Evolutionary conservation across 2,329 filamentous ascomycete species (phyloP), one percentile per base, ranked within the genome.

Genomic region (Aschersonia sp.): DNA sequence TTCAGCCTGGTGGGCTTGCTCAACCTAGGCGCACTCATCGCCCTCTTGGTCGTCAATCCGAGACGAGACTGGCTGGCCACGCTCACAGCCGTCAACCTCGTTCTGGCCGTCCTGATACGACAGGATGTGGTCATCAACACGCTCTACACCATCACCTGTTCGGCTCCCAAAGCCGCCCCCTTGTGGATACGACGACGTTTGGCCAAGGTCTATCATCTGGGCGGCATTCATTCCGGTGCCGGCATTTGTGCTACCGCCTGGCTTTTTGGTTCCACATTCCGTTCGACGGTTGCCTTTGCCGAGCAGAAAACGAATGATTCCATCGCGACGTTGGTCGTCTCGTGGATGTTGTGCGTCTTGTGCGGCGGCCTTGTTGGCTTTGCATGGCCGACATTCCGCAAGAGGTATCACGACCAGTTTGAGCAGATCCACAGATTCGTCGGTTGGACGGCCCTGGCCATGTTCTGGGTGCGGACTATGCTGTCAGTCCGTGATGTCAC

Each of bases 381-480:
- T 46, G 80, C 84, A 2, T 73, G 81, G 59, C 84, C 84, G 4
- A 59, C 62, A 8, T 69, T 87, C 53, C 77, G 84, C 29, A 68
- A 71, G 53, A 72, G 68, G 44, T 69, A 72, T 51, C 84, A 88
- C 65, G 75, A 88, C 62, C 62, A 72, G 48, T 88, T 87, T 58
- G 84, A 88, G 64, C 64, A 76, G 44, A 74, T 74, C 44, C 84
- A 88, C 62, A 80, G 84, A 44, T 87, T 84, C 60, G 73, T 73
- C 5, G 84, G 83, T n/a, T 88, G 84, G 84, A 68, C 72, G 9
- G 69, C 77, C 8, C 67, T 87, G 5, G 68, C 64, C 2, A 63
- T 87, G 32, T 81, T 88, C 58, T 83, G 84, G 74, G 70, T 60
- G 1, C 74, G 83, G 50, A 70, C 74, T 7, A 58, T 84, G 41